phyloP scores from a whole-genome alignment of 164 flowering plant genomes.

The Santalum album region DNA sequence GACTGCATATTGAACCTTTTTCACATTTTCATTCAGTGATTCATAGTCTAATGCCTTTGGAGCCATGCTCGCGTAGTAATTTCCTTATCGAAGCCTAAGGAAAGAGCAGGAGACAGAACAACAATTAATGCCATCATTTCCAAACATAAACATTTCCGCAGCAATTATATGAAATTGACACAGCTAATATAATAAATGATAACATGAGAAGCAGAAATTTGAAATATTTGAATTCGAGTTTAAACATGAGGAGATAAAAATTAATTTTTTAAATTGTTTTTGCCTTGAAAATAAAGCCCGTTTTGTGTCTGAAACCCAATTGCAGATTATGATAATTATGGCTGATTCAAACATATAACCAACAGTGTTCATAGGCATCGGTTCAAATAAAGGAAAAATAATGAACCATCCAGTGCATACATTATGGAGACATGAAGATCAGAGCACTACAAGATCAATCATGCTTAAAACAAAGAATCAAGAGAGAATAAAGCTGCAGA shows the following conservation, averaged over 20 bases:
- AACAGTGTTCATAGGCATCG: not conserved
- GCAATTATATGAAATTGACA: not conserved
- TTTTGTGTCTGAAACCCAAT: too few species aligned
- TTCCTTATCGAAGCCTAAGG: not conserved
- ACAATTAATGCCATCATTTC: constrained; percentile 4
- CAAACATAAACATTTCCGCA: constrained; percentile 5
- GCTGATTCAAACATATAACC: not conserved
- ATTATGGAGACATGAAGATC: not conserved
- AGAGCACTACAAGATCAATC: not conserved
- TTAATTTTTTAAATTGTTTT: not conserved
- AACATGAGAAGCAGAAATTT: not conserved
- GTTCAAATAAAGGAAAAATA: not conserved
- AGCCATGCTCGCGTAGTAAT: constrained; percentile 39
- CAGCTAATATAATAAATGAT: not conserved
- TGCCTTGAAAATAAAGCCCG: too few species aligned
- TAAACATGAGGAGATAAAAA: not conserved
- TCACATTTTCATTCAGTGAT: constrained; percentile 75
- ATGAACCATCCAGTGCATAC: too few species aligned
- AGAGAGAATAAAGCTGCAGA: not conserved
- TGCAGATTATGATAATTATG: too few species aligned
- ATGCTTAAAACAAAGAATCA: not conserved
- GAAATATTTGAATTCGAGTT: not conserved
- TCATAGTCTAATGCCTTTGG: constrained; percentile 72
- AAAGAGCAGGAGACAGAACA: not conserved
- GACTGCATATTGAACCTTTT: constrained; percentile 90